phyloP scores from a whole-genome alignment of 192 early-diverging fungal species.

The Spinellus fusiger region DNA sequence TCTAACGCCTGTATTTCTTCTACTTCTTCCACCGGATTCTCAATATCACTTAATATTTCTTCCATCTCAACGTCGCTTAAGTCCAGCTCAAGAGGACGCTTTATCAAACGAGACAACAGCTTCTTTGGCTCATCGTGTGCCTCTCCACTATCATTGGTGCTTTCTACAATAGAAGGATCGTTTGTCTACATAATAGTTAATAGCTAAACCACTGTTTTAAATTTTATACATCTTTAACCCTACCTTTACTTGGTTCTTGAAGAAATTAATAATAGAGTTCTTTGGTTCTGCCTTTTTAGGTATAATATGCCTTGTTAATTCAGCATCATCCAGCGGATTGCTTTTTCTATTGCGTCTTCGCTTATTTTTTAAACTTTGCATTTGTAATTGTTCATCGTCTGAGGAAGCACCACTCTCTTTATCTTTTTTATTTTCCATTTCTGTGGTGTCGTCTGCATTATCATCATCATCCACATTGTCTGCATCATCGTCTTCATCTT shows the following conservation, averaged over 20 bases:
- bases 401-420: not conserved
- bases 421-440: slow-evolving; percentile 3
- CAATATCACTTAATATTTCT: slow-evolving; percentile 1
- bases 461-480: not conserved
- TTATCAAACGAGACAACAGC: not conserved
- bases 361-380: not conserved
- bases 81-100: not conserved
- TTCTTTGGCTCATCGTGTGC: not conserved
- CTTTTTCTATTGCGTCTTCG: not conserved
- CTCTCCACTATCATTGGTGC: not conserved
- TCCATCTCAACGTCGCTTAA: not conserved
- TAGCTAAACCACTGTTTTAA: too few species aligned
- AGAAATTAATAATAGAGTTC: not conserved
- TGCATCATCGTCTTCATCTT: not conserved
- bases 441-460: not conserved
- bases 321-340: not conserved
- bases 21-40: not conserved
- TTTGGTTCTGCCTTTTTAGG: not conserved
- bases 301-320: not conserved
- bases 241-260: not conserved
- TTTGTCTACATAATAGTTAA: too few species aligned
- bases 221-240: not conserved
- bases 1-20: slow-evolving; percentile 1
- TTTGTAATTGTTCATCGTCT: not conserved
- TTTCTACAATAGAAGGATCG: not conserved